Conservation (phyloP, 192 early-diverging fungal genomes). For the Linnemannia hyalina region DNA sequence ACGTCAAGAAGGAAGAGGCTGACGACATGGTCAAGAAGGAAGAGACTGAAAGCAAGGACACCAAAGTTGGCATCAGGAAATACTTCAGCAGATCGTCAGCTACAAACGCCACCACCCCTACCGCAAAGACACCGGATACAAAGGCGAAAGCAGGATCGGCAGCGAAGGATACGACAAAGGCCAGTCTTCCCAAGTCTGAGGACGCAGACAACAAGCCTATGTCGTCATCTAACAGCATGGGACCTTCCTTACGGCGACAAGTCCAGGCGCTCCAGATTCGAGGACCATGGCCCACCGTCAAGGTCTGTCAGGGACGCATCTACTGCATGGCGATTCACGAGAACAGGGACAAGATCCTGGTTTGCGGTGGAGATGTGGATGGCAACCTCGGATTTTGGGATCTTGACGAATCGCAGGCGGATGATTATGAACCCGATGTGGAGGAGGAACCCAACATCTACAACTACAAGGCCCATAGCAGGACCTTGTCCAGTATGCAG, state of each 20-base stretch:
- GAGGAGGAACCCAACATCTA: slow-evolving; percentile 66
- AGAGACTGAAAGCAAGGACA: slow-evolving; percentile 18
- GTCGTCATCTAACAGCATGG: background rate
- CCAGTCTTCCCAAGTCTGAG: slow-evolving; percentile 20
- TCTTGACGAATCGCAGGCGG: slow-evolving; percentile 58
- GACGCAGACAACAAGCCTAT: background rate
- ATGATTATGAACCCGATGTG: slow-evolving; percentile 47
- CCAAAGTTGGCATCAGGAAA: slow-evolving; percentile 36
- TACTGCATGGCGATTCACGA: slow-evolving; percentile 69
- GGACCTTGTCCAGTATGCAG: slow-evolving; percentile 63
- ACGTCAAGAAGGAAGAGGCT: slow-evolving; percentile 21
- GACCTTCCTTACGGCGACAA: slow-evolving; percentile 36
- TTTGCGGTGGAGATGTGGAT: slow-evolving; percentile 60
- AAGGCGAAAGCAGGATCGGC: background rate
- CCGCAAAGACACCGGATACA: background rate
- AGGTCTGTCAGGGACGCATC: slow-evolving; percentile 62
- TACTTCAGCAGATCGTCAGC: slow-evolving; percentile 23
- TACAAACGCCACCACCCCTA: background rate
- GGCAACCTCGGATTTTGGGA: slow-evolving; percentile 74
- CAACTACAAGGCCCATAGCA: slow-evolving; percentile 65
- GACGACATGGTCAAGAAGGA: slow-evolving; percentile 26
- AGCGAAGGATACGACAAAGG: slow-evolving; percentile 18
- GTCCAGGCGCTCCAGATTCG: slow-evolving; percentile 45
- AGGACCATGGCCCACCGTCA: slow-evolving; percentile 64
- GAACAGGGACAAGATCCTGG: slow-evolving; percentile 64